Conservation (phyloP, 805 yeast genomes). For the Lachancea meyersii region DNA sequence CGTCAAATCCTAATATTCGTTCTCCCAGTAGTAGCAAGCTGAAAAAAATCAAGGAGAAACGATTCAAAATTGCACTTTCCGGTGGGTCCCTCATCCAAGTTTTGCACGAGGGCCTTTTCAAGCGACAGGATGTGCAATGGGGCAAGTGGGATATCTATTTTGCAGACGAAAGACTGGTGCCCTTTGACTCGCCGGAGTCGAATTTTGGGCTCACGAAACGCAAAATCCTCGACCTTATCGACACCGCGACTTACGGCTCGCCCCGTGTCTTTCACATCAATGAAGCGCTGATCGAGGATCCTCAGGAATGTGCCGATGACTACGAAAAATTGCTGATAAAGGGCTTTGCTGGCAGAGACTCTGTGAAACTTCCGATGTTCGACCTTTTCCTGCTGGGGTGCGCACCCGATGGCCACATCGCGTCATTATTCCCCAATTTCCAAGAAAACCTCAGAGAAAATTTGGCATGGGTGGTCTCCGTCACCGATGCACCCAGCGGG, state of each 20-base stretch:
- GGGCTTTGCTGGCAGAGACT: conserved; percentile 93
- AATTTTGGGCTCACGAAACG: conserved; percentile 88
- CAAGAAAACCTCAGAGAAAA: conserved; percentile 84
- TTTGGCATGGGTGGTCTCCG: conserved; percentile 93
- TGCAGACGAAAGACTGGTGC: conserved; percentile 93
- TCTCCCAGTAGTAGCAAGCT: conserved; percentile 29
- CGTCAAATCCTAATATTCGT: conserved; percentile 5
- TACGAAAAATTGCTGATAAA: conserved; percentile 82
- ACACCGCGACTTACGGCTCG: conserved; percentile 32
- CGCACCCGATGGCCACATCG: conserved; percentile 98
- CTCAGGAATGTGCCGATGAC: conserved; percentile 89
- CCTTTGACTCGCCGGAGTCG: conserved; percentile 73
- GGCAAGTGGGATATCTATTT: conserved; percentile 92
- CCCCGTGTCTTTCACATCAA: conserved; percentile 84
- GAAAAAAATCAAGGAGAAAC: conserved; percentile 51
- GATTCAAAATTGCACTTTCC: conserved; percentile 85
- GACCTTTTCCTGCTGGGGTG: conserved; percentile 88
- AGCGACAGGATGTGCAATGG: conserved; percentile 78
- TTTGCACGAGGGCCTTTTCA: conserved; percentile 75
- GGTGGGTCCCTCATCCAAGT: conserved; percentile 92
- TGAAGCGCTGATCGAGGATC: conserved; percentile 64
- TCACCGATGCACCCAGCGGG: conserved; percentile 84
- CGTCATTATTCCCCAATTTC: conserved; percentile 85
- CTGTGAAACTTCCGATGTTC: conserved; percentile 92
- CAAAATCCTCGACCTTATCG: conserved; percentile 60